Evolutionary conservation across 1,139 yeast genomes (phyloP).

Genomic region (Sugiyamaella novakii): DNA sequence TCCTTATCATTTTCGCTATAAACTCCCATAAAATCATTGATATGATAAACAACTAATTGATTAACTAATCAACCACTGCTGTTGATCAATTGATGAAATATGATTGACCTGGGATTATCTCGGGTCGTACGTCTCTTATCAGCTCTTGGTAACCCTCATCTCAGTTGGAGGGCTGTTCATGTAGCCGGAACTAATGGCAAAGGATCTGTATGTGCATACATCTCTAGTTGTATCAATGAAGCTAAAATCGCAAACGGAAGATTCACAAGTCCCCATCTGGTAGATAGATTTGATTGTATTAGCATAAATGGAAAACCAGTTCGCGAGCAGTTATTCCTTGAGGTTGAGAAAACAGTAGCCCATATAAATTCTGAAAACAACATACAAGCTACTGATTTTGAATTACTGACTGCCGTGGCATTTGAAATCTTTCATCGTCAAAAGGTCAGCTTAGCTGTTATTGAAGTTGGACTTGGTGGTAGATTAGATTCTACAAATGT

Average conservation of each 20-base stretch:
- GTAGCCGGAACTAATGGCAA: constrained; percentile 96
- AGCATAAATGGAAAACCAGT: constrained; percentile 64
- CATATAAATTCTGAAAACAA: constrained; percentile 28
- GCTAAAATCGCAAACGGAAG: constrained; percentile 63
- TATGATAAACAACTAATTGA: too few species aligned
- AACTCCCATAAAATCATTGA: too few species aligned
- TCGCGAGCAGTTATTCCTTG: constrained; percentile 49
- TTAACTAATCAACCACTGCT: too few species aligned
- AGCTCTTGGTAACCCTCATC: constrained; percentile 70
- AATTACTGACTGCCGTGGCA: constrained; percentile 79
- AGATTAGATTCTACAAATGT: constrained; percentile 85
- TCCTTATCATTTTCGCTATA: too few species aligned
- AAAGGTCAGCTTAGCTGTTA: constrained; percentile 67
- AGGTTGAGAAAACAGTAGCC: constrained; percentile 48
- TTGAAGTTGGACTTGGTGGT: constrained; percentile 94
- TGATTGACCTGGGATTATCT: constrained; percentile 65
- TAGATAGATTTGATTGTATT: constrained; percentile 73
- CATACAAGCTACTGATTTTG: constrained; percentile 83
- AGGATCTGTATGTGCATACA: constrained; percentile 83
- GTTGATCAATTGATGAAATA: too few species aligned
- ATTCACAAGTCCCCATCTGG: constrained; percentile 85
- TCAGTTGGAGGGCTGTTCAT: constrained; percentile 64
- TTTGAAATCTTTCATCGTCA: constrained; percentile 66
- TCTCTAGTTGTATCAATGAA: constrained; percentile 60
- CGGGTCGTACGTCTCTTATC: constrained; percentile 60